Conservation (phyloP, 2,329 filamentous ascomycete species). For the Coniochaeta prunicola region DNA sequence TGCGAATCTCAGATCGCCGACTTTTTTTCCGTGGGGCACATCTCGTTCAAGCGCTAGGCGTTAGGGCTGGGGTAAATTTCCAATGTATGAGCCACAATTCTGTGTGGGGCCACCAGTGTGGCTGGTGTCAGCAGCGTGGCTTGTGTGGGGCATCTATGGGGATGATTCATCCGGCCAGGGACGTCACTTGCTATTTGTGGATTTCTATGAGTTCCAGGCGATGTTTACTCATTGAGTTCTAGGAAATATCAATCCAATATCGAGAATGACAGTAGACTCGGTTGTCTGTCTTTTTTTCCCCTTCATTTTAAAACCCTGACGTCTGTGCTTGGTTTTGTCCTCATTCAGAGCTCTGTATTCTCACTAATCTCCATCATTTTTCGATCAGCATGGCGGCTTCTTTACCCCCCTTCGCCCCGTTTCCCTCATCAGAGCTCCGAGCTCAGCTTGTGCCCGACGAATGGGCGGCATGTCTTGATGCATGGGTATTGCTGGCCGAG, state of each 20-base stretch:
- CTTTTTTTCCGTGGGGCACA: neutral
- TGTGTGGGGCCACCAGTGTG: neutral
- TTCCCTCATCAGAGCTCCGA: constrained; percentile 63
- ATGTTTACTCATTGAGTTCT: constrained; percentile 4
- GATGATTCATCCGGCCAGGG: constrained; percentile 1
- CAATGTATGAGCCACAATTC: neutral
- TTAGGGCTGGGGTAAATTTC: neutral
- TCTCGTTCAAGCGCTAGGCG: neutral
- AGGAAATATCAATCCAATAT: neutral
- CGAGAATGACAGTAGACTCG: neutral
- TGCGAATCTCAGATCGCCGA: neutral
- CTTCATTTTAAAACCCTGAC: neutral
- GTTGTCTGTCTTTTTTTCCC: neutral
- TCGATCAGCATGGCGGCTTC: constrained; percentile 27
- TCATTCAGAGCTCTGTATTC: neutral
- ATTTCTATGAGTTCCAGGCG: constrained; percentile 3
- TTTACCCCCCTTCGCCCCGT: constrained; percentile 69
- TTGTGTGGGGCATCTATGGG: neutral
- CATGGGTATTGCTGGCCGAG: constrained; percentile 64
- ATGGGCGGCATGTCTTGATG: constrained; percentile 70
- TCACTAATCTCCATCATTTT: neutral
- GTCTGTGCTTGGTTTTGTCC: neutral
- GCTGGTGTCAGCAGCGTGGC: neutral
- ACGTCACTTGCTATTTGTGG: neutral
- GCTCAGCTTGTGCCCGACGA: constrained; percentile 59